Base-by-base conservation (phyloP, 2,329 filamentous ascomycete species). In the Zasmidium cellare region DNA sequence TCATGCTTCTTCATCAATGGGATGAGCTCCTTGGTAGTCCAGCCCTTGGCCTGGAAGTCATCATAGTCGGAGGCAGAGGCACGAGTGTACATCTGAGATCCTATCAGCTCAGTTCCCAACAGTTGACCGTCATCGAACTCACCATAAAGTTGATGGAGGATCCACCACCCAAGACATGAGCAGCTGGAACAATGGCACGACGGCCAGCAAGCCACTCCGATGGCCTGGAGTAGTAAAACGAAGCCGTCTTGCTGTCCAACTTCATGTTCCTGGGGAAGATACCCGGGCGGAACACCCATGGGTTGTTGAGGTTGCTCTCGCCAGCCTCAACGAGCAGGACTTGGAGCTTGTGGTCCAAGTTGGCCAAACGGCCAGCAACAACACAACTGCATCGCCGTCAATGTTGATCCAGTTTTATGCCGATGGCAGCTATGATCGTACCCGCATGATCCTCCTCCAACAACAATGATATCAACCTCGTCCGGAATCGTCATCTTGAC, bases 1-100 rank as follows among this genome's bases (percentile, higher is more conserved):
- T 92, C 89, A 60, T 91, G 87, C 78, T 92, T 92, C 77, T 78
- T 88, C 88, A 91, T 91, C 19, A 91, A 79, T 0, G 89, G 89
- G 3, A 91, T 75, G 3, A 91, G 81, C 60, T 91, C 87, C 71
- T 91, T 83, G 2, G 88, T 91, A 9, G 82, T 85, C 89, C 89
- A 91, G n/a, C 89, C 89, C 72, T 90, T 87, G 53, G 88, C 84
- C 68, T 91, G 87, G 75, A 90, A 92, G 74, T 91, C 88, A 67
- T 92, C 89, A 61, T 90, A 90, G 72, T 90, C 87, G 0, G 86
- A 88, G 6, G 85, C 86, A 1, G 85, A 88, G 20, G 87, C 87
- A 65, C 87, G 82, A 19, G 87, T 89, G 76, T 89, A 89, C 86
- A 89, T 89, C 84, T 86, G 53, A 0, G 38, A 7, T 20, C 46